Evolutionary conservation across 73 alveolate genomes (phyloP).

Genomic region (Paramecium octaurelia): DNA sequence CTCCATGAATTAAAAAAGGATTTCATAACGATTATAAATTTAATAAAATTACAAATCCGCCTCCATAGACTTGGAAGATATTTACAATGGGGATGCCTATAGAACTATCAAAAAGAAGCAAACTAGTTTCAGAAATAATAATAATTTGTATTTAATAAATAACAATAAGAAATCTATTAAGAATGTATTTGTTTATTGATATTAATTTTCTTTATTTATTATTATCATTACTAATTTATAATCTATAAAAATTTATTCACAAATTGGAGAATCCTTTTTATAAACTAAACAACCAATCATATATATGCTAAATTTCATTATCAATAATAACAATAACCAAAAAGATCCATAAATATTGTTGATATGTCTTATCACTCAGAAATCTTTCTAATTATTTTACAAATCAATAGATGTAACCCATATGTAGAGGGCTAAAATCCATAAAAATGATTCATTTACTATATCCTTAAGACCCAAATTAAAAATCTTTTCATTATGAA

Average conservation of each 20-base stretch:
- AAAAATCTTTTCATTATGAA: neutral
- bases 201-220: neutral
- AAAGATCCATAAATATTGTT: neutral
- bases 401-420: slow-evolving; percentile 82
- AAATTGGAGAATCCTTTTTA: slow-evolving; percentile 5
- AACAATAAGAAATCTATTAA: neutral
- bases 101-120: neutral
- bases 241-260: neutral
- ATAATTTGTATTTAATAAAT: neutral
- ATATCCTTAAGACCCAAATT: slow-evolving; percentile 65
- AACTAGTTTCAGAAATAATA: neutral
- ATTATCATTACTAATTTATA: neutral
- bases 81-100: neutral
- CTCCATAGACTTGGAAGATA: neutral
- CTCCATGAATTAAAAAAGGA: neutral
- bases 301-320: too few relatives aligned
- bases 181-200: slow-evolving; percentile 5
- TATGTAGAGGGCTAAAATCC: slow-evolving; percentile 93
- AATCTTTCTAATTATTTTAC: slow-evolving; percentile 82
- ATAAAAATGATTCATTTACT: slow-evolving; percentile 88
- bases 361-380: slow-evolving; percentile 68
- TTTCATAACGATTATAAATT: neutral
- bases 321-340: too few relatives aligned
- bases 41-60: neutral
- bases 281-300: too few relatives aligned